phyloP scores from a whole-genome alignment of 1,284 basidiomycete species.

The Pholiota adiposa region DNA sequence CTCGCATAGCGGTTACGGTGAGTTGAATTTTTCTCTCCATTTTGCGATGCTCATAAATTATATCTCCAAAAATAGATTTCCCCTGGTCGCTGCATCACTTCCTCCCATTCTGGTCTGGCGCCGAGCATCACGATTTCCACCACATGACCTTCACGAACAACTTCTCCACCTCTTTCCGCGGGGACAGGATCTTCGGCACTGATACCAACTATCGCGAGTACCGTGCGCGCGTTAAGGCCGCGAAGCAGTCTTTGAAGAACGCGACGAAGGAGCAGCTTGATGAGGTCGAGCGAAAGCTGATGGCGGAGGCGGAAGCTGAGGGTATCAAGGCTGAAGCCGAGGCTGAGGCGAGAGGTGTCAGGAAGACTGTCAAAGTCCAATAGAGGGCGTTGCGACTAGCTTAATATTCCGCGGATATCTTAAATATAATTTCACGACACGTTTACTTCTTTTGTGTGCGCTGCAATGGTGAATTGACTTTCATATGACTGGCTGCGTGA shows the following conservation, averaged over 20 bases:
- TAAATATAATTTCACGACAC: too few relatives aligned
- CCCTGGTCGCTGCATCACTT: constrained; percentile 97
- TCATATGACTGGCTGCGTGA: too few relatives aligned
- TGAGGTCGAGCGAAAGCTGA: constrained; percentile 60
- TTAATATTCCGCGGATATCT: too few relatives aligned
- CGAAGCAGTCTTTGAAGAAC: constrained; percentile 55
- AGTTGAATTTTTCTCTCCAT: constrained; percentile 22
- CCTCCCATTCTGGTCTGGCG: constrained; percentile 97
- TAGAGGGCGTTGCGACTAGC: constrained; percentile 15
- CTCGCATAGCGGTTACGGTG: constrained; percentile 95
- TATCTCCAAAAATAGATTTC: constrained; percentile 67
- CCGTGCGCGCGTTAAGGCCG: constrained; percentile 64
- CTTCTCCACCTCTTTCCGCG: constrained; percentile 91
- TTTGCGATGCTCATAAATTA: not conserved
- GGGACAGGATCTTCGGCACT: constrained; percentile 86
- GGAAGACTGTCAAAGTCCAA: constrained; percentile 28
- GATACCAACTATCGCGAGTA: constrained; percentile 86
- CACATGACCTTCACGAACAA: constrained; percentile 93
- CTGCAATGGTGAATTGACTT: too few relatives aligned
- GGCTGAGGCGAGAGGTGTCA: constrained; percentile 42
- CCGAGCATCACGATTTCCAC: constrained; percentile 98
- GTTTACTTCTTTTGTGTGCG: too few relatives aligned
- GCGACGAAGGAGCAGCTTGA: constrained; percentile 56
- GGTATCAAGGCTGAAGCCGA: constrained; percentile 73
- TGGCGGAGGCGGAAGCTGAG: constrained; percentile 70